Evolutionary conservation across 495 filamentous ascomycete species (phyloP).

Genomic region (Pyrenula aspistea): DNA sequence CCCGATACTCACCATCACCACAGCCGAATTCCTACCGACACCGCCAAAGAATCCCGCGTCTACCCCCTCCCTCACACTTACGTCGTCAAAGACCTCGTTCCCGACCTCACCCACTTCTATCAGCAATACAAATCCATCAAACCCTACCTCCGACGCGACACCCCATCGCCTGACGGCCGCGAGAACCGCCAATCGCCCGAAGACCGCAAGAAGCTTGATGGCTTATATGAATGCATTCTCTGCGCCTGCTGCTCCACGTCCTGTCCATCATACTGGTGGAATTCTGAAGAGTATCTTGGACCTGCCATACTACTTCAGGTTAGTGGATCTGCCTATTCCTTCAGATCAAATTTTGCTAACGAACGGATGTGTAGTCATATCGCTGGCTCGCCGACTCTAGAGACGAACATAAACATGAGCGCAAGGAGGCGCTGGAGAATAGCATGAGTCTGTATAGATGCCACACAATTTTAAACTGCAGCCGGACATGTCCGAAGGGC

Average conservation of each 20-base stretch:
- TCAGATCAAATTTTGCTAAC: background rate
- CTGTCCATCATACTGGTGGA: slow-evolving; percentile 99
- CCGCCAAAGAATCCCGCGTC: slow-evolving; percentile 73
- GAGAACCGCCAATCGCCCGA: slow-evolving; percentile 82
- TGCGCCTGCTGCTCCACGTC: slow-evolving; percentile 98
- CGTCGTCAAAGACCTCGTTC: slow-evolving; percentile 97
- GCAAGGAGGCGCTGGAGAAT: slow-evolving; percentile 88
- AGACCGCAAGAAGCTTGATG: slow-evolving; percentile 92
- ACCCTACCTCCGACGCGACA: slow-evolving; percentile 88
- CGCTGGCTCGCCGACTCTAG: slow-evolving; percentile 88
- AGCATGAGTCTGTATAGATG: slow-evolving; percentile 97
- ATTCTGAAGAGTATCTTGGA: slow-evolving; percentile 93
- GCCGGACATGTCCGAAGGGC: slow-evolving; percentile 93
- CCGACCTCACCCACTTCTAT: slow-evolving; percentile 97
- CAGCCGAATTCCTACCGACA: slow-evolving; percentile 87
- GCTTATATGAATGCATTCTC: slow-evolving; percentile 97
- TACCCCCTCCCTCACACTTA: slow-evolving; percentile 98
- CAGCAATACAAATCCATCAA: slow-evolving; percentile 99
- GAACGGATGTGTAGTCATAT: slow-evolving; percentile 46
- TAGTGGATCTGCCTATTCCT: background rate
- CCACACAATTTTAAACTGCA: slow-evolving; percentile 98
- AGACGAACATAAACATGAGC: slow-evolving; percentile 75
- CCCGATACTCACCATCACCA: background rate
- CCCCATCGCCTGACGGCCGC: slow-evolving; percentile 55
- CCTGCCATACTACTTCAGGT: slow-evolving; percentile 82